These are phyloP conservation scores for Umbellularia californica DNA, from an alignment of 164 flowering plant genomes.

Conservation along the genomic window DNA sequence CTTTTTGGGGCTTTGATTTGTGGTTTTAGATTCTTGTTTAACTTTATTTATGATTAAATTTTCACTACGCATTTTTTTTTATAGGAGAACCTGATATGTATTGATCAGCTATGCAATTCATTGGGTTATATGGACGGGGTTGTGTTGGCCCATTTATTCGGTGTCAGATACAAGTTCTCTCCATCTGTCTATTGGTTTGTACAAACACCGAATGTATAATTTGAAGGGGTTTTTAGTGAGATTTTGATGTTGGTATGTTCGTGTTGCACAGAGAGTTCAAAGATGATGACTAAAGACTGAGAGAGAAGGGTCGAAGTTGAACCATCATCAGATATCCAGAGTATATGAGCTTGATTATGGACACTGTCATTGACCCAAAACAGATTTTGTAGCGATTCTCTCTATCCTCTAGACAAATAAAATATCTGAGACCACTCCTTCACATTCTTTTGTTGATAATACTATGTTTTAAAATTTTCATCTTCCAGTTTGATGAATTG, in stretches of 20 bases:
- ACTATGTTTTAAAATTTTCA: too few species aligned
- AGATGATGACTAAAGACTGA: slow-evolving; percentile 42
- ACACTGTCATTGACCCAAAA: neutral
- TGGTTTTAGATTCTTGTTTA: too few species aligned
- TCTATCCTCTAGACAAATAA: neutral
- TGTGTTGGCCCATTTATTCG: too few species aligned
- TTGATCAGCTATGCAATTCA: too few species aligned
- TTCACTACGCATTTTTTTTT: too few species aligned
- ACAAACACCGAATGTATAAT: neutral
- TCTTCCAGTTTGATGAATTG: too few species aligned
- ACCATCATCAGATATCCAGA: neutral
- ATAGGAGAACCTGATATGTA: too few species aligned
- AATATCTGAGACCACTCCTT: neutral
- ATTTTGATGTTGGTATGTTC: neutral
- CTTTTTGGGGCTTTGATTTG: too few species aligned
- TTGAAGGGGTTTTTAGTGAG: neutral
- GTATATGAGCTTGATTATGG: neutral
- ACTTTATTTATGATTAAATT: too few species aligned
- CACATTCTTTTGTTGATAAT: neutral
- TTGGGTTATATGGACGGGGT: too few species aligned
- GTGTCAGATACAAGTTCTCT: neutral
- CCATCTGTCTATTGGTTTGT: neutral
- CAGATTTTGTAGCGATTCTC: neutral
- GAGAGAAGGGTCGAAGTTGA: neutral
- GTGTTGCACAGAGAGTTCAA: slow-evolving; percentile 57